Evolutionary conservation across 176 grass and related monocot species (phyloP).

Genomic region (Musa schizocarpa): DNA sequence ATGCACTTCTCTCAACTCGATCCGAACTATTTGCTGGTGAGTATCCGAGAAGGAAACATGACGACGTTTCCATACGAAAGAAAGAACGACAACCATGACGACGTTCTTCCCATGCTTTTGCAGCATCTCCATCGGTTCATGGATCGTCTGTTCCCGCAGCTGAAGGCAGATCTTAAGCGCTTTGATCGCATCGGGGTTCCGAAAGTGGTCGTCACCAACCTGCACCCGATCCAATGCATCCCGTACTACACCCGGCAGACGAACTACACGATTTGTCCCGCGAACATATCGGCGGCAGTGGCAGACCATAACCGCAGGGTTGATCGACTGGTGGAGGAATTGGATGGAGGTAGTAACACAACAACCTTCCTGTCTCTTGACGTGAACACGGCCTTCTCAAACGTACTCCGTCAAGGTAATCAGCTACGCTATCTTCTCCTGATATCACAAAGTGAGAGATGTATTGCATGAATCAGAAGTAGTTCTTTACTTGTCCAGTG

Average conservation of each 20-base stretch:
- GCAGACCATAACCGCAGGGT: background rate
- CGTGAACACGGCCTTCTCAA: background rate
- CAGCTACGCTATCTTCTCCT: background rate
- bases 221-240: slow-evolving; percentile 37
- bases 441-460: background rate
- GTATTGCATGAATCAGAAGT: background rate
- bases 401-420: background rate
- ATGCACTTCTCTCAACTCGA: slow-evolving; percentile 32
- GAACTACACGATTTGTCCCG: slow-evolving; percentile 30
- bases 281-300: background rate
- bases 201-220: slow-evolving; percentile 31
- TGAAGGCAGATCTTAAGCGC: background rate
- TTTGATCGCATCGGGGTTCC: slow-evolving; percentile 19
- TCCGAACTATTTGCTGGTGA: background rate
- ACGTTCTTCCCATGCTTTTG: background rate
- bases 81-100: background rate
- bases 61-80: background rate
- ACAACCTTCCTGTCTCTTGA: background rate
- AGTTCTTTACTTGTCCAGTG: background rate
- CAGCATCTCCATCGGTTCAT: background rate
- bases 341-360: background rate
- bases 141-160: background rate
- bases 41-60: background rate
- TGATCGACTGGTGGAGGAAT: background rate
- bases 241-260: slow-evolving; percentile 9